Base-by-base conservation (phyloP, 495 filamentous ascomycete species). In the Arthonia radiata region DNA sequence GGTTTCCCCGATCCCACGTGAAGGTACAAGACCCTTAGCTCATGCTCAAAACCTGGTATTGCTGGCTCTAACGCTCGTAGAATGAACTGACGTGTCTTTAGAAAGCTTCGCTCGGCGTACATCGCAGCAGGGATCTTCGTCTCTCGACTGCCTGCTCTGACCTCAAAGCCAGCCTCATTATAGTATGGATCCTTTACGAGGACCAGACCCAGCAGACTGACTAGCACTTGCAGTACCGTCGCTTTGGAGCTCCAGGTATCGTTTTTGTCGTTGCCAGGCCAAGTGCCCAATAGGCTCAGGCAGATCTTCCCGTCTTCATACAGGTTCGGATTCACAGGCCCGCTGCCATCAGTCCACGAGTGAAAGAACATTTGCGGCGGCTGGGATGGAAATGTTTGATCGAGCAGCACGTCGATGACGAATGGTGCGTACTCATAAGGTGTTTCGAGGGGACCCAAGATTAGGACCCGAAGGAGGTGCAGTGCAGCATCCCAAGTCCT, bases 281-380 rank as follows among this genome's bases (percentile, higher is more conserved):
- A 71, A 2, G 66, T 70, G 2, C 63, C 66, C 7, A 71, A 38
- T 13, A 71, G 41, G 29, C 47, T 64, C 7, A 71, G 43, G 31
- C 66, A 71, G 17, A 70, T 61, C 26, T 54, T 65, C 9, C 66
- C 62, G 35, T 69, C 53, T 35, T 68, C 61, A 35, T 67, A 68
- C 3, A 71, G 37, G 35, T 71, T 71, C 1, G 66, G 66, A 37
- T 71, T 71, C 18, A 69, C 48, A 9, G 48, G 44, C 2, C 59
- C 64, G 5, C 50, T 31, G 3, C 53, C 49, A 21, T 48, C 37
- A 0, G 54, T 28, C 63, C 64, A 70, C 14, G 53, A 58, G 37
- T 71, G 63, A 34, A 71, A 71, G 38, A 49, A 56, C 2, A 50
- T 48, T 3, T 39, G 26, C 1, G 65, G 65, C 4, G 64, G 56